Evolutionary conservation across 2,329 filamentous ascomycete genomes (phyloP).

Genomic region (Fusarium oligoseptatum): DNA sequence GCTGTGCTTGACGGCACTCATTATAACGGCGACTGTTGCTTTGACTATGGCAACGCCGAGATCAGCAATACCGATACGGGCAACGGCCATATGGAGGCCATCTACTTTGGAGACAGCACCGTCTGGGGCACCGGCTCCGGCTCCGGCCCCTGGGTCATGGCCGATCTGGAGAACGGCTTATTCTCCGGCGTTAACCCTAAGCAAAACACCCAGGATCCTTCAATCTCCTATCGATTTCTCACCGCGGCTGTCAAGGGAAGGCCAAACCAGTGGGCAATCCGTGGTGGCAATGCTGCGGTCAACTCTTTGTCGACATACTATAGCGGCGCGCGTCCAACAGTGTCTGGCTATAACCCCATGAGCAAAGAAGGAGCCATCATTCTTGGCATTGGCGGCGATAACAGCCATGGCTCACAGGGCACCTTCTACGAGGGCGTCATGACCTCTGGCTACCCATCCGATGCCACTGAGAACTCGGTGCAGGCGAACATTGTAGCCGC

Average conservation of each 20-base stretch:
- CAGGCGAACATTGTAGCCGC: conserved; percentile 31
- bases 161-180: conserved; percentile 75
- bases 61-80: conserved; percentile 66
- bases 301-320: conserved; percentile 21
- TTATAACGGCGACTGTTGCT: conserved; percentile 28
- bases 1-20: conserved; percentile 33
- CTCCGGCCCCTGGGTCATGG: conserved; percentile 76
- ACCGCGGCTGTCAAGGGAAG: conserved; percentile 17
- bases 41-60: conserved; percentile 51
- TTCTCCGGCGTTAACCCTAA: conserved; percentile 64
- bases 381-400: conserved; percentile 24
- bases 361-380: conserved; percentile 23
- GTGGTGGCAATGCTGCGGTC: conserved; percentile 24
- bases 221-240: conserved; percentile 11
- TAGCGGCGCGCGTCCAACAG: conserved; percentile 17
- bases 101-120: conserved; percentile 71
- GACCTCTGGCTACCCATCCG: conserved; percentile 23
- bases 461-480: conserved; percentile 19
- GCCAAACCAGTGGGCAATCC: conserved; percentile 20
- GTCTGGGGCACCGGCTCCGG: conserved; percentile 70
- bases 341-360: conserved; percentile 25
- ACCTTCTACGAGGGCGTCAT: conserved; percentile 26
- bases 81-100: conserved; percentile 76
- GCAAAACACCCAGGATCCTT: conserved; percentile 20
- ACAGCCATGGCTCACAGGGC: conserved; percentile 18